Evolutionary conservation across 1,284 basidiomycete species (phyloP), one percentile per base, ranked within the genome.

Genomic region (Schizophyllum commune): DNA sequence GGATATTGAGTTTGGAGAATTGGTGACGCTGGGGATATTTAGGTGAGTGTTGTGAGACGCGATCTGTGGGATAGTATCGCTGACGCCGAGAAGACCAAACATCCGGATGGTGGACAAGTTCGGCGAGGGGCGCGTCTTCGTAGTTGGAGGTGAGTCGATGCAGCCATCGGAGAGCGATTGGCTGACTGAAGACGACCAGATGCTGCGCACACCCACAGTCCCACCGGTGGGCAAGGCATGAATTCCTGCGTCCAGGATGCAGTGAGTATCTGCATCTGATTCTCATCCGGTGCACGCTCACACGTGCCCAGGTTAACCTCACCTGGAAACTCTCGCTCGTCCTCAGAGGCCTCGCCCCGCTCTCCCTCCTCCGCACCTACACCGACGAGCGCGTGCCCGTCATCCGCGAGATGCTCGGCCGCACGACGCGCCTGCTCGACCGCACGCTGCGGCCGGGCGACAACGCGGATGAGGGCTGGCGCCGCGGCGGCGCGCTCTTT

Each of bases 281-380:
- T 52, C 54, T 64, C 32, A 20, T 32, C 5, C 21, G 0, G 39
- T 47, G 11, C 2, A 13, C n/a, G 0, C n/a, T 32, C n/a, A 54
- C 58, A 6, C 9, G 27, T 15, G 22, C 55, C 51, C 32, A 74
- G 75, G 68, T 74, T 59, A 80, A 79, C 60, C 65, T 79, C 1
- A 72, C 67, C 0, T 80, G 77, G 78, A 79, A 80, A 57, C 59
- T 79, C 22, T 69, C 74, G 5, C 65, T 77, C 7, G 75, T 76
- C 32, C 59, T 71, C 33, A 74, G 75, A 33, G 69, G 69, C 2
- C 63, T 72, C 32, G 67, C 78, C 4, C 65, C 71, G 0, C 20
- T 52, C 0, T 63, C 68, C 1, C 69, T 79, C 17, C 70, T 79
- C 1, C 66, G 71, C 1, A 71, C 75, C 0, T 76, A 77, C 60